Evolutionary conservation across 805 yeast species (phyloP).

Genomic region (Ogataea dorogensis): DNA sequence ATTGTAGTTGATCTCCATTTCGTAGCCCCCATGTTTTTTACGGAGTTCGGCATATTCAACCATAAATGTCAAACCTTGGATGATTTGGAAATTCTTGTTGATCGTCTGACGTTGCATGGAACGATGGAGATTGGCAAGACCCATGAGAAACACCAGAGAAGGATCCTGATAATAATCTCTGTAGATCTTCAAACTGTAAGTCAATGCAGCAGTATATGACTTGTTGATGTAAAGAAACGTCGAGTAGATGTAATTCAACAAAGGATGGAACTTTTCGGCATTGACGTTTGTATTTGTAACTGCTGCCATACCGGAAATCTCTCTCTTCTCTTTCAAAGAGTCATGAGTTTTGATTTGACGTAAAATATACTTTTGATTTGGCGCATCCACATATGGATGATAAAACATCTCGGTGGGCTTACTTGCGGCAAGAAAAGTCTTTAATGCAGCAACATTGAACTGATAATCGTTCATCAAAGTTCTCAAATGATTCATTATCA

Average conservation of each 20-base stretch:
- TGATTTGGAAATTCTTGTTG: slow-evolving; percentile 80
- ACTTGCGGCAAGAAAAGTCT: slow-evolving; percentile 59
- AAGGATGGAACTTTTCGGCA: slow-evolving; percentile 55
- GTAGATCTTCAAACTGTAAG: slow-evolving; percentile 72
- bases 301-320: slow-evolving; percentile 77
- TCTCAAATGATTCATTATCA: slow-evolving; percentile 59
- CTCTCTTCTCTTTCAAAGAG: slow-evolving; percentile 52
- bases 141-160: slow-evolving; percentile 69
- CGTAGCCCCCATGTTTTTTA: slow-evolving; percentile 33
- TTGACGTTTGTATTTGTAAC: slow-evolving; percentile 54
- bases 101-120: slow-evolving; percentile 88
- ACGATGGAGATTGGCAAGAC: slow-evolving; percentile 80
- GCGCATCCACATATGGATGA: slow-evolving; percentile 60
- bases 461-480: slow-evolving; percentile 65
- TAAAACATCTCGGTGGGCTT: slow-evolving; percentile 25
- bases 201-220: slow-evolving; percentile 79
- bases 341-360: slow-evolving; percentile 91
- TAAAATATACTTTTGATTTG: slow-evolving; percentile 85
- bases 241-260: slow-evolving; percentile 66
- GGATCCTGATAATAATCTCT: slow-evolving; percentile 72
- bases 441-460: slow-evolving; percentile 67
- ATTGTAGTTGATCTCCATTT: slow-evolving; percentile 79
- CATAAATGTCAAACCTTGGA: slow-evolving; percentile 82
- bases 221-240: slow-evolving; percentile 76
- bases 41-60: slow-evolving; percentile 59